Conservation (phyloP, 768 basidiomycete species). For the Podaxis rugospora region DNA sequence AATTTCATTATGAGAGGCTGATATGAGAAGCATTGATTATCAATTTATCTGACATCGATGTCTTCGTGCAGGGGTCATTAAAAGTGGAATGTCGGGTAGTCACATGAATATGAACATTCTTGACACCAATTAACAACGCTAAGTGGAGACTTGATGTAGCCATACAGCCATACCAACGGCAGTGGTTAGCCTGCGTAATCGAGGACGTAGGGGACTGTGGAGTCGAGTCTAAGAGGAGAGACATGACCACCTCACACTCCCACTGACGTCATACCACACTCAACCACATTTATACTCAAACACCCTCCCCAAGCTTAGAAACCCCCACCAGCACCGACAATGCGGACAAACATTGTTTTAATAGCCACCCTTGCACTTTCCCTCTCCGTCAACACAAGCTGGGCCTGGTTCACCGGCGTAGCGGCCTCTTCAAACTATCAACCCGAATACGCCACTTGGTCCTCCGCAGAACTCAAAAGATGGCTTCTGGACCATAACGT, state of each 20-base stretch:
- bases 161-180: too few relatives aligned
- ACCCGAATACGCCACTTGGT: conserved; percentile 50
- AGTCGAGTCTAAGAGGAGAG: conserved; percentile 4
- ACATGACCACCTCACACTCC: background rate
- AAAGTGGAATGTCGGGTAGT: too few relatives aligned
- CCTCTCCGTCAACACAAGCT: conserved; percentile 32
- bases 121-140: background rate
- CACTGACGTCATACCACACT: conserved; percentile 10
- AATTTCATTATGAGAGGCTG: conserved; percentile 24
- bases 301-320: background rate
- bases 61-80: background rate
- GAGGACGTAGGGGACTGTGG: background rate
- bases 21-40: background rate
- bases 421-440: conserved; percentile 23
- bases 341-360: background rate
- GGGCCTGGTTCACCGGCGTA: conserved; percentile 44
- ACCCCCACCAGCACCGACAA: background rate
- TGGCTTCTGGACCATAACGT: conserved; percentile 72
- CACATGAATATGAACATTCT: background rate
- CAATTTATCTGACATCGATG: background rate
- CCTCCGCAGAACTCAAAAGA: conserved; percentile 51
- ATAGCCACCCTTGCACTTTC: conserved; percentile 16
- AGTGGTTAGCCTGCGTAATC: background rate
- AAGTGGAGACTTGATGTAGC: background rate
- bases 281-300: conserved; percentile 3